Percentiles rank a stretch among this genome's conserved stretches.
Evolutionary conservation across 2,329 filamentous ascomycete genomes (phyloP).

Genomic region (Cytospora paraplurivora): DNA sequence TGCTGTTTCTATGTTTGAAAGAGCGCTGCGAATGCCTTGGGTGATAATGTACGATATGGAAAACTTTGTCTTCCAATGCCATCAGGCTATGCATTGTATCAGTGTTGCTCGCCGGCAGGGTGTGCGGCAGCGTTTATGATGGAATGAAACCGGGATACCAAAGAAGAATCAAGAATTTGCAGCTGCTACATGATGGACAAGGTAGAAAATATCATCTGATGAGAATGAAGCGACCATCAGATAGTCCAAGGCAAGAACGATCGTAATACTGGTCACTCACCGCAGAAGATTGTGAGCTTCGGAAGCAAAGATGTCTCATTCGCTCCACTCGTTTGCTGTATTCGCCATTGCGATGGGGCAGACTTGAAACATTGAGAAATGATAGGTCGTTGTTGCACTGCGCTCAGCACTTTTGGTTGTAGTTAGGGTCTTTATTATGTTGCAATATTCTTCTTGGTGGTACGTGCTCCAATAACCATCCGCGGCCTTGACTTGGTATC

Average conservation of each 20-base stretch:
- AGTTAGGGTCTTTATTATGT: not conserved
- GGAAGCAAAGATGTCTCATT: not conserved
- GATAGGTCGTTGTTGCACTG: not conserved
- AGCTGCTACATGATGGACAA: constrained; percentile 2
- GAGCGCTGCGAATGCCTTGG: not conserved
- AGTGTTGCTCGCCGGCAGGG: constrained; percentile 16
- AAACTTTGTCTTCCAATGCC: not conserved
- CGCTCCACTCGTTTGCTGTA: not conserved
- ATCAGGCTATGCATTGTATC: not conserved
- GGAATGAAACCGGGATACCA: constrained; percentile 15
- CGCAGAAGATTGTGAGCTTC: not conserved
- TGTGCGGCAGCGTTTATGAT: constrained; percentile 14
- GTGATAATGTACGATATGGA: not conserved
- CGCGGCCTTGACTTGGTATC: not conserved
- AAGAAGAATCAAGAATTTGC: not conserved
- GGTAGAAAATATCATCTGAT: constrained; percentile 6
- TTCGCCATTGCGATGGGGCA: not conserved
- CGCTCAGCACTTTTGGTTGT: not conserved
- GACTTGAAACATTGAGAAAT: not conserved
- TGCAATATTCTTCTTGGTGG: not conserved
- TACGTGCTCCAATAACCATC: not conserved
- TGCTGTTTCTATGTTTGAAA: not conserved
- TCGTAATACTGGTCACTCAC: not conserved
- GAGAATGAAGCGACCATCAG: not conserved
- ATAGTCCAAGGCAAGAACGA: not conserved